A percentile compares a stretch with the other conserved stretches of the same genome.
These are phyloP conservation scores for Zymoseptoria brevis DNA, from an alignment of 2,329 filamentous ascomycete genomes.

Conservation along the genomic window DNA sequence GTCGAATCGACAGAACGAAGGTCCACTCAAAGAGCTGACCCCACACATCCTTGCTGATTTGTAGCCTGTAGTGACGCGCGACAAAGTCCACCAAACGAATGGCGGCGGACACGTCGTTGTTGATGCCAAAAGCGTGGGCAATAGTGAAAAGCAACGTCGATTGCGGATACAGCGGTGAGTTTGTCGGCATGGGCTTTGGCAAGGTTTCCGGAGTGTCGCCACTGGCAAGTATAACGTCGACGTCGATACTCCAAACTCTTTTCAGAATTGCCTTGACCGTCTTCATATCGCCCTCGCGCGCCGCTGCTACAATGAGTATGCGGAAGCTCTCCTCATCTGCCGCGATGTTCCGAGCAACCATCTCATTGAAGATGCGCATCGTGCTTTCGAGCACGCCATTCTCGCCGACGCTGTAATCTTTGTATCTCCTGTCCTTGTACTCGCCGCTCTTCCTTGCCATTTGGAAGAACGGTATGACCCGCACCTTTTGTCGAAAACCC, in stretches of 20 bases:
- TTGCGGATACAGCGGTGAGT: conserved; percentile 53
- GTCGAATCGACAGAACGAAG: conserved; percentile 45
- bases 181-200: conserved; percentile 33
- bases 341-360: conserved; percentile 37
- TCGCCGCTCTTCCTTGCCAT: conserved; percentile 11
- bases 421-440: background rate
- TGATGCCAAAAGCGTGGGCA: conserved; percentile 61
- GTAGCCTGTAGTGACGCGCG: conserved; percentile 51
- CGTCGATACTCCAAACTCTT: conserved; percentile 48
- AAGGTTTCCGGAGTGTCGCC: conserved; percentile 27
- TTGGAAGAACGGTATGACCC: conserved; percentile 29
- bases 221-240: conserved; percentile 33
- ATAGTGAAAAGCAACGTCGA: conserved; percentile 53
- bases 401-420: conserved; percentile 12
- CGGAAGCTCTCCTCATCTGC: conserved; percentile 48
- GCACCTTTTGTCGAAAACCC: conserved; percentile 33
- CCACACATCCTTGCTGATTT: conserved; percentile 55
- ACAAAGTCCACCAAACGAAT: conserved; percentile 55
- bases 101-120: conserved; percentile 53
- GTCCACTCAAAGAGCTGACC: conserved; percentile 59
- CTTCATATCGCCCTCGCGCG: conserved; percentile 44
- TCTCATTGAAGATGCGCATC: conserved; percentile 39
- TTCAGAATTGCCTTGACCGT: conserved; percentile 43
- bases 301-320: conserved; percentile 45
- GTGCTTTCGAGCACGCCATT: conserved; percentile 24